These are phyloP conservation scores for Lipomyces yamadae DNA, from an alignment of 805 yeast genomes.

Conservation along the genomic window DNA sequence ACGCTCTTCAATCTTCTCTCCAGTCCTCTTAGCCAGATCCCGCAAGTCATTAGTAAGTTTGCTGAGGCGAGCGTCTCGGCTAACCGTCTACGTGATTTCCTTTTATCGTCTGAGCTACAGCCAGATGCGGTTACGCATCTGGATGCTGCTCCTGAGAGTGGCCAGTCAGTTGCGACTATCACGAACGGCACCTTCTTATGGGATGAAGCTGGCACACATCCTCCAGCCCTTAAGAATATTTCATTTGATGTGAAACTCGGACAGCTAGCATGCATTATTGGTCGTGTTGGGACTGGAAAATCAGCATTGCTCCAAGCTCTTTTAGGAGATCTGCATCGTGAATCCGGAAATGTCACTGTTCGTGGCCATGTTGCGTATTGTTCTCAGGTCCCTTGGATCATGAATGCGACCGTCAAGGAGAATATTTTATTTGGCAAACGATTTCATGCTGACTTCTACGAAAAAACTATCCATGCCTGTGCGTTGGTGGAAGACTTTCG, in stretches of 20 bases:
- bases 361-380: slow-evolving; percentile 86
- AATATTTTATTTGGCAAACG: slow-evolving; percentile 87
- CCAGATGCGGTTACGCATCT: slow-evolving; percentile 65
- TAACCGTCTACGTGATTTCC: slow-evolving; percentile 68
- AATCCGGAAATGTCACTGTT: slow-evolving; percentile 70
- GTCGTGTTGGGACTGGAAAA: slow-evolving; percentile 91
- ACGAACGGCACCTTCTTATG: slow-evolving; percentile 48
- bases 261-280: slow-evolving; percentile 81
- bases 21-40: slow-evolving; percentile 89
- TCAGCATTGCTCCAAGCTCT: slow-evolving; percentile 81
- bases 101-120: slow-evolving; percentile 76
- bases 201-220: slow-evolving; percentile 76
- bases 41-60: slow-evolving; percentile 83
- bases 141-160: slow-evolving; percentile 66
- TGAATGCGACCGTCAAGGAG: slow-evolving; percentile 90
- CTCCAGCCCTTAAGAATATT: slow-evolving; percentile 62
- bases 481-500: slow-evolving; percentile 79
- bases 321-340: slow-evolving; percentile 79
- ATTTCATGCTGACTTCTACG: slow-evolving; percentile 79
- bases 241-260: slow-evolving; percentile 69
- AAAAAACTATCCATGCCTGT: slow-evolving; percentile 81
- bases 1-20: slow-evolving; percentile 83
- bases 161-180: slow-evolving; percentile 60
- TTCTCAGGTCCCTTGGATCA: slow-evolving; percentile 94
- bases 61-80: slow-evolving; percentile 74